Percentiles rank a stretch among this genome's conserved stretches.
Evolutionary conservation across 768 basidiomycete species (phyloP).

Genomic region (Candolleomyces aberdarensis): DNA sequence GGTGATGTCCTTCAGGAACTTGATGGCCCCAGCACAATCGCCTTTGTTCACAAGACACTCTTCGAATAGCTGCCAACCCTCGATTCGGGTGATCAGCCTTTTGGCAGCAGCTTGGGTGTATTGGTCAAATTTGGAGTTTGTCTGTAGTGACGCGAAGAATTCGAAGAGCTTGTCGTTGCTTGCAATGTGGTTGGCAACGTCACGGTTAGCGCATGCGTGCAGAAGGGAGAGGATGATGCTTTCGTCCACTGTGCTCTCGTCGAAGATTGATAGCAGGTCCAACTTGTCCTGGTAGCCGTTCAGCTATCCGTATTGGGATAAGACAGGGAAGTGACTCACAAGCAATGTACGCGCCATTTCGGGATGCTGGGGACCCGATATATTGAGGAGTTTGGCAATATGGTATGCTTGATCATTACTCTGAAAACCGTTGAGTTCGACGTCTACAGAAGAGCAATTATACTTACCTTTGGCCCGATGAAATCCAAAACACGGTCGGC

Average conservation of each 20-base stretch:
- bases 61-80: slow-evolving; percentile 59
- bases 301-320: background rate
- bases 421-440: slow-evolving; percentile 25
- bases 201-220: slow-evolving; percentile 62
- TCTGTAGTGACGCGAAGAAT: slow-evolving; percentile 36
- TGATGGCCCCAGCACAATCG: slow-evolving; percentile 46
- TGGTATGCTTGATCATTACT: slow-evolving; percentile 54
- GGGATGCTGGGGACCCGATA: slow-evolving; percentile 65
- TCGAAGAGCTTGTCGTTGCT: slow-evolving; percentile 37
- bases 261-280: slow-evolving; percentile 53
- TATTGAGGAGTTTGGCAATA: slow-evolving; percentile 59
- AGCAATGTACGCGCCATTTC: slow-evolving; percentile 46
- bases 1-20: slow-evolving; percentile 58
- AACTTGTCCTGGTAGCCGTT: slow-evolving; percentile 46
- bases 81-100: slow-evolving; percentile 47
- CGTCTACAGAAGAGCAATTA: background rate
- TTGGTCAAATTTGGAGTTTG: slow-evolving; percentile 34
- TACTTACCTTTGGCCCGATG: slow-evolving; percentile 56
- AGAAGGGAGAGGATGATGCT: slow-evolving; percentile 53
- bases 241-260: slow-evolving; percentile 46
- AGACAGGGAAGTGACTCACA: slow-evolving; percentile 26
- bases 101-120: slow-evolving; percentile 43
- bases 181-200: slow-evolving; percentile 56
- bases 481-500: slow-evolving; percentile 52
- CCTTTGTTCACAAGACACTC: slow-evolving; percentile 55